Conservation (phyloP, 768 basidiomycete species). For the Melanogaster broomeanus region DNA sequence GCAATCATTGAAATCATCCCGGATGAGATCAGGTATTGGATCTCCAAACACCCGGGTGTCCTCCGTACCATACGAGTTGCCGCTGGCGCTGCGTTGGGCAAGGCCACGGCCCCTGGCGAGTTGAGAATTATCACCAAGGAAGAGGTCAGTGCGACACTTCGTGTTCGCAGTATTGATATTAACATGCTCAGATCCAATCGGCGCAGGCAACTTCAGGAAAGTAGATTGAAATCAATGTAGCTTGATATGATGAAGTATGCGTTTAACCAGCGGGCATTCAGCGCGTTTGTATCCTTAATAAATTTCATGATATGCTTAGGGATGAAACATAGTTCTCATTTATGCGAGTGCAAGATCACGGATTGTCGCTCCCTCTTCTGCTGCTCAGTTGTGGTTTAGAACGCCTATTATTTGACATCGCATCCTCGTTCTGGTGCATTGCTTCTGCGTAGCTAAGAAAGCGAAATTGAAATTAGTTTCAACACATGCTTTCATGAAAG, state of each 20-base stretch:
- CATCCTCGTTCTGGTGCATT: conserved; percentile 76
- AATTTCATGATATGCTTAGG: background rate
- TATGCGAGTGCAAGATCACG: conserved; percentile 5
- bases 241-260: conserved; percentile 4
- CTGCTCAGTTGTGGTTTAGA: conserved; percentile 34
- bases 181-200: conserved; percentile 42
- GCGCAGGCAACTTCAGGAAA: conserved; percentile 34
- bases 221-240: conserved; percentile 8
- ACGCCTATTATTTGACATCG: conserved; percentile 63
- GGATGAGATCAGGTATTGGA: conserved; percentile 81
- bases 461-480: background rate
- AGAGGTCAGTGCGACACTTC: conserved; percentile 53
- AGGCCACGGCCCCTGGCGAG: conserved; percentile 69
- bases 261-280: background rate
- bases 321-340: background rate
- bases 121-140: conserved; percentile 69
- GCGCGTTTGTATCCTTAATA: no score
- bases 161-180: background rate
- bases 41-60: conserved; percentile 59
- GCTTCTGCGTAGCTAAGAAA: conserved; percentile 62
- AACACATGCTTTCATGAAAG: background rate
- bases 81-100: conserved; percentile 59
- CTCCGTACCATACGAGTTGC: conserved; percentile 63
- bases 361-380: conserved; percentile 22
- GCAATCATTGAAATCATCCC: conserved; percentile 79